Base-by-base conservation (phyloP, 768 basidiomycete genomes). In the Dentipellis sp. region DNA sequence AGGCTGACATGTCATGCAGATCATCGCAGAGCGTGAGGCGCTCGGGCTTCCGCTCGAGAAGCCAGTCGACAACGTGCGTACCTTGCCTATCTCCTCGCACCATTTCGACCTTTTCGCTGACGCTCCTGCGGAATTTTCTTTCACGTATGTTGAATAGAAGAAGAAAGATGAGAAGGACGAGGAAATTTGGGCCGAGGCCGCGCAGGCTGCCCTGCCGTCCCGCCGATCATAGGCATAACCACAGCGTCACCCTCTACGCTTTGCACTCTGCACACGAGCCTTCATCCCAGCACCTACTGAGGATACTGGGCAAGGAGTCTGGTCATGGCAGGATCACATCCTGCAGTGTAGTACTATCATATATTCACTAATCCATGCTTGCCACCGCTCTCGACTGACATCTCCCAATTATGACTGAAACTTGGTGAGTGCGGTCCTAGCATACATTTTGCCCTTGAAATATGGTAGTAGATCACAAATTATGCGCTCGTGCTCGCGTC, bases 401-500 rank as follows among this genome's bases (percentile, higher is more conserved):
- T 3, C 6, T 6, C 29, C 29, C 29, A 29, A 3, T 29, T 29
- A 3, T 29, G 29, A 3, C 29, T 29, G 29, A 6, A 29, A 29
- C 29, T 6, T 3, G 29, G 29, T 29, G 6, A 29, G 29, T 29
- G 29, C 29, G 29, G 3, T 29, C 29, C 29, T 6, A 3, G 29
- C 29, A 29, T 29, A 29, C 29, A 29, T 29, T 29, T 29, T 29
- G 6, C 29, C 29, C 29, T 6, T 29, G 3, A 29, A 40, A 40
- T n/a, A 2, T 40, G 10, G 42, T 17, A 45, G 17, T 19, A 45
- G n/a, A 45, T 45, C 16, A 45, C 54, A 29, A 29, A 29, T 29
- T 6, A 29, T 6, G 29, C 29, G 29, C 29, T 29, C 29, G 29
- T 6, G 29, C 21, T 54, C 63, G 52, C 52, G 6, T 66, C 66